Conservation (phyloP, 1,139 yeast genomes). For the Komagataea norvegica region DNA sequence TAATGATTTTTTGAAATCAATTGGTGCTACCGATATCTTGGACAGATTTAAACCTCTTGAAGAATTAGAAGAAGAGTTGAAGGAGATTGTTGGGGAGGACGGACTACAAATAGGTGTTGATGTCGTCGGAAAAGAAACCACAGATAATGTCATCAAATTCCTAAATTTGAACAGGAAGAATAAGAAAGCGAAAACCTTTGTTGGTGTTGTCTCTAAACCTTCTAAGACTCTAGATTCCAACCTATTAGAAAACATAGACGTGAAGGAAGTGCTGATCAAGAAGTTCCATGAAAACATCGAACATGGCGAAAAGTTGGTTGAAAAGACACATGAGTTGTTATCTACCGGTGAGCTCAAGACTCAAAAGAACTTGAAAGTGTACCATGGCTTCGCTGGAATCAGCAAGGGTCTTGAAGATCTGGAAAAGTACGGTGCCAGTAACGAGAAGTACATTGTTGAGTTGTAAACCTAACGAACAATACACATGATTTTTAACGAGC, state of each 20-base stretch:
- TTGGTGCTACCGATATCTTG: constrained; percentile 40
- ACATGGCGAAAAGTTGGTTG: constrained; percentile 36
- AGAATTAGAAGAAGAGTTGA: constrained; percentile 24
- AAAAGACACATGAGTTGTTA: constrained; percentile 32
- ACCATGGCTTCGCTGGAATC: constrained; percentile 34
- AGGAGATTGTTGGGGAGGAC: constrained; percentile 18
- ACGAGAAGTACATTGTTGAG: constrained; percentile 39
- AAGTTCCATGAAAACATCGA: constrained; percentile 40
- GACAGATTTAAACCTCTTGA: constrained; percentile 33
- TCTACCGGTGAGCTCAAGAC: constrained; percentile 30
- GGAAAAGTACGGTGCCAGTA: constrained; percentile 39
- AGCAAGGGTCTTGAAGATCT: constrained; percentile 35
- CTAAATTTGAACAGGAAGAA: constrained; percentile 20
- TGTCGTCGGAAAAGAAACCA: constrained; percentile 41
- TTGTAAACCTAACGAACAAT: too few relatives aligned
- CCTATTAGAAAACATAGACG: constrained; percentile 27
- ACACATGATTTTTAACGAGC: not conserved
- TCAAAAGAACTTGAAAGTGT: constrained; percentile 32
- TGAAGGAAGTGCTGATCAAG: constrained; percentile 36
- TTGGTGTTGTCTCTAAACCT: constrained; percentile 41
- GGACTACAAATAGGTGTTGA: constrained; percentile 38
- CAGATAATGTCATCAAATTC: constrained; percentile 31
- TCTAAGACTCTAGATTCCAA: constrained; percentile 22
- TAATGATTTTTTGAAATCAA: constrained; percentile 29
- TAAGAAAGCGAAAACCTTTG: constrained; percentile 26